Evolutionary conservation across 257 asterid species (phyloP), one percentile per base, ranked within the genome.

Genomic region (Striga asiatica): DNA sequence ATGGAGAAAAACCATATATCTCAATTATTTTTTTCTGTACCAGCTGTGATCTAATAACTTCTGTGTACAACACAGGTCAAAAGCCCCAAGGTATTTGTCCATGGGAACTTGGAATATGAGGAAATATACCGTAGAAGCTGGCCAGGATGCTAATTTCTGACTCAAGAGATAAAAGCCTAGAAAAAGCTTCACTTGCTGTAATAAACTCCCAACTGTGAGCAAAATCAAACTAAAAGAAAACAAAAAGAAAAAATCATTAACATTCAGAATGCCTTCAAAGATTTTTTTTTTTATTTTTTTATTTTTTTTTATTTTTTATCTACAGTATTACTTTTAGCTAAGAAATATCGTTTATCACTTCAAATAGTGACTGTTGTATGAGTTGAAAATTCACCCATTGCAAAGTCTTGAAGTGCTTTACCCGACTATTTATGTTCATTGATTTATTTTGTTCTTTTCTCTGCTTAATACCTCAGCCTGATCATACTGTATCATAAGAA

Each of bases 31-130:
- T 41, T 24, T 13, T 60, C 14, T n/a, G n/a, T 14, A 8, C 8
- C 2, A 19, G 14, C 14, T 50, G 43, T n/a, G 41, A 31, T 52
- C 45, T 42, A 3, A 46, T 47, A 62, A n/a, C 19, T 21, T 62
- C 31, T 46, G 5, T 39, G 8, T 62, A 16, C 41, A 18, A 54
- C 31, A 53, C 82, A 89, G 97, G 79, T 67, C 6, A 80, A 72
- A 60, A 73, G 16, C 10, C 85, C 92, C 7, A 85, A 74, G 79
- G 83, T 82, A 11, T 85, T 49, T 57, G 71, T 82, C 50, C 95
- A 81, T 58, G 96, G 94, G 62, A 79, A 72, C 60, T 64, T 65
- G 5, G 57, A 65, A 62, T 72, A 71, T 11, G 50, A 34, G 8
- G 87, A 72, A 64, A 63, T 80, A 32, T 60, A 61, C 64, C 74